Percentiles rank a stretch among this genome's conserved stretches.
These are phyloP conservation scores for Geranium incanum DNA, from an alignment of 441 rosid genomes.

Conservation along the genomic window DNA sequence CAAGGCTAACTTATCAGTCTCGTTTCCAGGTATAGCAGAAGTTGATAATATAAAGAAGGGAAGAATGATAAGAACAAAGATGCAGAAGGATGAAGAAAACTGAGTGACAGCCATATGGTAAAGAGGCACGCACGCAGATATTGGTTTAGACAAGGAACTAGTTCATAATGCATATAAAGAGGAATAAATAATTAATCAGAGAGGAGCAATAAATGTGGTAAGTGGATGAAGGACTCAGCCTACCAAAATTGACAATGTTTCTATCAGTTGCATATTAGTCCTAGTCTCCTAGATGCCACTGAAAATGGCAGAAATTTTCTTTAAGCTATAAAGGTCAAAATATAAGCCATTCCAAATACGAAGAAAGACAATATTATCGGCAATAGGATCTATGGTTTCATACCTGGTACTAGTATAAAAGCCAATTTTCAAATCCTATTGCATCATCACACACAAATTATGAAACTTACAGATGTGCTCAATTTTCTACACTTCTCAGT, in stretches of 20 bases:
- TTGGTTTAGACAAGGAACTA: not conserved
- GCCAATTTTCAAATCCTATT: no score
- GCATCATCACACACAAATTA: no score
- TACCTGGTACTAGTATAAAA: not conserved
- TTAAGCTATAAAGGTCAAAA: not conserved
- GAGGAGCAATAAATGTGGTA: not conserved
- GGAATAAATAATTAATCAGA: not conserved
- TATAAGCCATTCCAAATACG: not conserved
- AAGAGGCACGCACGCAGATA: not conserved
- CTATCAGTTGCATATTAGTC: not conserved
- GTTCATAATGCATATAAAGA: not conserved
- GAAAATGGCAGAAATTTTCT: not conserved
- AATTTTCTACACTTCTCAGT: no score
- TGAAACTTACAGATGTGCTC: no score
- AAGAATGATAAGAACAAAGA: not conserved
- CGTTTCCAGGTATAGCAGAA: conserved; percentile 10
- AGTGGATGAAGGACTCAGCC: not conserved
- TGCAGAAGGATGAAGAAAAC: not conserved
- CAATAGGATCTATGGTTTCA: not conserved
- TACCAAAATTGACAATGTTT: not conserved
- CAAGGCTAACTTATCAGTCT: conserved; percentile 6
- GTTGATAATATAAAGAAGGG: not conserved
- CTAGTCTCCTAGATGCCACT: not conserved
- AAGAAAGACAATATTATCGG: not conserved
- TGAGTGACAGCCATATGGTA: not conserved